These are phyloP conservation scores for Chenopodium berlandieri DNA, from an alignment of 148 eudicot genomes.

Conservation along the genomic window DNA sequence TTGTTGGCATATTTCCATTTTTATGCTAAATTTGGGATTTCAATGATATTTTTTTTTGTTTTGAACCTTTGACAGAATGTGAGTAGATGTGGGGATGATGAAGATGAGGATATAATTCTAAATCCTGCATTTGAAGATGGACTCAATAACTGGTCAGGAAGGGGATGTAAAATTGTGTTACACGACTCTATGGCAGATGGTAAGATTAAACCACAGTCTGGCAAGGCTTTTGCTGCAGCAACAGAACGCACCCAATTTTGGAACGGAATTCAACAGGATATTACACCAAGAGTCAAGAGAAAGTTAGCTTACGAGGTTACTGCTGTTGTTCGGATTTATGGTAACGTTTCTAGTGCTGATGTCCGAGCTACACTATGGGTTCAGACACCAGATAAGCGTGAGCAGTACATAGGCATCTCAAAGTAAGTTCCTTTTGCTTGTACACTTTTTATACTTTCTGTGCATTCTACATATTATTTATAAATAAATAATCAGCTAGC, in stretches of 20 bases:
- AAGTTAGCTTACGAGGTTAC: conserved; percentile 71
- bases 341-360: conserved; percentile 56
- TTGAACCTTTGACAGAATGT: conserved; percentile 6
- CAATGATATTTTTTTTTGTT: conserved; percentile 1
- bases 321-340: conserved; percentile 75
- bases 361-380: conserved; percentile 79
- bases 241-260: conserved; percentile 71
- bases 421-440: conserved; percentile 41
- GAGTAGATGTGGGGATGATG: conserved; percentile 29
- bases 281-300: conserved; percentile 63
- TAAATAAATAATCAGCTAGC: neutral
- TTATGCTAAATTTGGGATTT: neutral
- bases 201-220: conserved; percentile 67
- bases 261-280: conserved; percentile 97
- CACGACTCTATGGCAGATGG: conserved; percentile 78
- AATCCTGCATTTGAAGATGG: conserved; percentile 91
- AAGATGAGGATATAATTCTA: conserved; percentile 60
- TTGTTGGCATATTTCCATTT: neutral
- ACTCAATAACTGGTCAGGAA: conserved; percentile 86
- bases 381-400: conserved; percentile 69
- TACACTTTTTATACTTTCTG: neutral
- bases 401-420: conserved; percentile 76
- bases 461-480: neutral
- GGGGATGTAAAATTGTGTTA: conserved; percentile 68
- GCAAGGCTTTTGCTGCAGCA: conserved; percentile 77